Evolutionary conservation across 2,329 filamentous ascomycete species (phyloP).

Genomic region (Rhinocladiella similis): DNA sequence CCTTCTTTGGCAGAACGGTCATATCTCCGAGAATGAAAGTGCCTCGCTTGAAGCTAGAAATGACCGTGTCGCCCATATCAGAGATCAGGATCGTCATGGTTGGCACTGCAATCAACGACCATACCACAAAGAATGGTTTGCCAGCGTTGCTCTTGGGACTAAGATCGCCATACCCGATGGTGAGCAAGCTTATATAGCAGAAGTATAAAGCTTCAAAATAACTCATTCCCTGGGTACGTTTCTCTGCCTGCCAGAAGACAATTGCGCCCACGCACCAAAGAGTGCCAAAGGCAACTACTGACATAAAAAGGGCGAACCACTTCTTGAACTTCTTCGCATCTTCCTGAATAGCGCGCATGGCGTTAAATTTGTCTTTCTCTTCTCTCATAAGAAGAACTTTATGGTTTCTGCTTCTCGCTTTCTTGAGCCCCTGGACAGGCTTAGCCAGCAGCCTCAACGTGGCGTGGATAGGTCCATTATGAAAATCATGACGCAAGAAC

Average conservation of each 20-base stretch:
- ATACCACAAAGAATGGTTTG: slow-evolving; percentile 88
- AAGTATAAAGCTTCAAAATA: slow-evolving; percentile 88
- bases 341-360: slow-evolving; percentile 79
- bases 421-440: slow-evolving; percentile 6
- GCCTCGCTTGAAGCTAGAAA: slow-evolving; percentile 64
- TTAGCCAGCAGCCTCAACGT: slow-evolving; percentile 18
- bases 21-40: slow-evolving; percentile 64
- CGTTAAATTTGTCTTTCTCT: slow-evolving; percentile 68
- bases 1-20: slow-evolving; percentile 64
- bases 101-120: slow-evolving; percentile 81
- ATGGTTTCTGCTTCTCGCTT: slow-evolving; percentile 32
- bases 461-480: slow-evolving; percentile 12
- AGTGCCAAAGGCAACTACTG: slow-evolving; percentile 65
- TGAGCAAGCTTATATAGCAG: slow-evolving; percentile 77
- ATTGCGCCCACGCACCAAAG: slow-evolving; percentile 81
- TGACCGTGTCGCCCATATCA: slow-evolving; percentile 80
- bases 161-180: slow-evolving; percentile 83
- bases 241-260: slow-evolving; percentile 68
- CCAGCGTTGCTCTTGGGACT: slow-evolving; percentile 75
- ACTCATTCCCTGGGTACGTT: slow-evolving; percentile 55
- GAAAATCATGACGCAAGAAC: slow-evolving; percentile 17
- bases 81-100: slow-evolving; percentile 85
- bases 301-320: slow-evolving; percentile 73
- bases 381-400: slow-evolving; percentile 61
- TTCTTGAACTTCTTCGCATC: slow-evolving; percentile 64